Base-by-base conservation (phyloP, 2,329 filamentous ascomycete genomes). In the Sporothrix dimorphospora region DNA sequence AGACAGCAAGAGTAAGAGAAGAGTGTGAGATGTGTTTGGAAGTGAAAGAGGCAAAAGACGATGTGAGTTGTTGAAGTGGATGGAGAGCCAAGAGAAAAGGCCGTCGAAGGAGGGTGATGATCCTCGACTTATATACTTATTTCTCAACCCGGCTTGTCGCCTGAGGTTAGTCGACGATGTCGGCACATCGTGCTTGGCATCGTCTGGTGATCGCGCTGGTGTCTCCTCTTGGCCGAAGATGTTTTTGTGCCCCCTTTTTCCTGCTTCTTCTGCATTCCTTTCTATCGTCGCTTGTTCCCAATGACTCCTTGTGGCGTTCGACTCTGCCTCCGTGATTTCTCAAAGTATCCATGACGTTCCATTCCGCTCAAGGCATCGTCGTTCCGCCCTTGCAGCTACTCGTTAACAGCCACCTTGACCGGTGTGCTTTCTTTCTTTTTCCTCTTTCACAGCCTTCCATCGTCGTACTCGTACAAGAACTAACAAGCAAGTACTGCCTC, bases 321-420 rank as follows among this genome's bases (percentile, higher is more conserved):
- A 38, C 55, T 59, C 55, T 59, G 55, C 55, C 55, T 59, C 27
- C 7, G 55, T 55, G 51, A 55, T 59, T 42, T 61, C 11, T 19
- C 57, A 40, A 61, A 19, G 19, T 42, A 34, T 40, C 57, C 34
- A 61, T 40, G 34, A 40, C 57, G 34, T 40, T 42, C 57, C 30
- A 40, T 55, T 55, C 51, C 51, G 12, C 51, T 38, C 38, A 16
- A 21, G 57, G 34, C 57, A 24, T 12, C 34, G 57, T 42, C 57
- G 57, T 61, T 61, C 34, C 30, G 30, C 57, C 57, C 6, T 9
- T 11, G 57, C 45, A 16, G 30, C 27, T 34, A 34, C 16, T 40
- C 8, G 8, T 40, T 21, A 21, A 34, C 9, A 40, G 30, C 34
- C 57, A n/a, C 57, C 34, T 21, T 40, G n/a, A n/a, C 30, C 30